A percentile compares a stretch with the other conserved stretches of the same genome.
These are phyloP conservation scores for Trametes maxima DNA, from an alignment of 768 basidiomycete genomes.

Conservation along the genomic window DNA sequence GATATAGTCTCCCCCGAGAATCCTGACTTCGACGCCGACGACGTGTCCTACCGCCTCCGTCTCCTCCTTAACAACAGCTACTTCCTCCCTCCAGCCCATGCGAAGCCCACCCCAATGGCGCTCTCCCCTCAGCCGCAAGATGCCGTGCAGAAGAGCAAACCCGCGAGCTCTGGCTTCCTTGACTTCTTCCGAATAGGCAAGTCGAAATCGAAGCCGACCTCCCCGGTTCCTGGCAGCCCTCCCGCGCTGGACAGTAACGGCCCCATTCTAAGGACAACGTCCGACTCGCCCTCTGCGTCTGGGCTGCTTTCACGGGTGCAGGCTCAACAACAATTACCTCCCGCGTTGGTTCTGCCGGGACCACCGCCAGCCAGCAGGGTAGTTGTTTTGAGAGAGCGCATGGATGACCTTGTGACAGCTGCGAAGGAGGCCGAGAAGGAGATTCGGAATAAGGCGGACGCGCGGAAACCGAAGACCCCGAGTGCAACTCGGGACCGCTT, in stretches of 20 bases:
- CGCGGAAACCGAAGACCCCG: slow-evolving; percentile 46
- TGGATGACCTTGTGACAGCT: slow-evolving; percentile 68
- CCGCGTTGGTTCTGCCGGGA: slow-evolving; percentile 38
- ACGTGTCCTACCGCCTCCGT: slow-evolving; percentile 82
- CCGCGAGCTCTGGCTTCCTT: slow-evolving; percentile 58
- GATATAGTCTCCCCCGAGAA: slow-evolving; percentile 30
- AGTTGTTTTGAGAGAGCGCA: slow-evolving; percentile 81
- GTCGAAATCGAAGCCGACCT: slow-evolving; percentile 64
- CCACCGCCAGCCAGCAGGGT: slow-evolving; percentile 42
- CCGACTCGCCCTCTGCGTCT: slow-evolving; percentile 59
- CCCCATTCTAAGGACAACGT: slow-evolving; percentile 56
- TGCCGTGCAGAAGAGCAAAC: slow-evolving; percentile 46
- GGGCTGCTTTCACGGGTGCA: slow-evolving; percentile 36
- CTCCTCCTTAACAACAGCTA: slow-evolving; percentile 87
- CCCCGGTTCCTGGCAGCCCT: slow-evolving; percentile 36
- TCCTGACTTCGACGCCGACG: slow-evolving; percentile 55
- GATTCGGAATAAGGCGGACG: slow-evolving; percentile 55
- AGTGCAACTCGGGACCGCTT: slow-evolving; percentile 41
- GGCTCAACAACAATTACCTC: slow-evolving; percentile 38
- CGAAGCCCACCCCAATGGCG: slow-evolving; percentile 73
- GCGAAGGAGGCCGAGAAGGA: slow-evolving; percentile 79
- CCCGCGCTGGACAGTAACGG: slow-evolving; percentile 24
- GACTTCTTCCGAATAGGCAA: slow-evolving; percentile 73
- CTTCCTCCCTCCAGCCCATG: slow-evolving; percentile 85
- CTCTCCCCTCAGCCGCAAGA: slow-evolving; percentile 48